Base-by-base conservation (phyloP, 2,329 filamentous ascomycete species). In the Myriosclerotinia duriaeana region DNA sequence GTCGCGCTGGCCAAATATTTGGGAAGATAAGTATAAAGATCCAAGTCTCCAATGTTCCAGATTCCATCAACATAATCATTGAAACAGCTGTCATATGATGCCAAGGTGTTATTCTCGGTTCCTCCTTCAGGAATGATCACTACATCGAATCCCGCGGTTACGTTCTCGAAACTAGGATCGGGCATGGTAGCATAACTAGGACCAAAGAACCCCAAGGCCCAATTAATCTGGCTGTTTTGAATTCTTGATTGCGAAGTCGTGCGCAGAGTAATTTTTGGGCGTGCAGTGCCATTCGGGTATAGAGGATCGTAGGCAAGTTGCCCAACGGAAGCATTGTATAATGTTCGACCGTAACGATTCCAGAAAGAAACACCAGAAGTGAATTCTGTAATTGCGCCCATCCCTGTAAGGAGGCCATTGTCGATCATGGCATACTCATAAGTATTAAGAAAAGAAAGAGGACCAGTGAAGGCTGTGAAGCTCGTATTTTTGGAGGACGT, bases 161-260 rank as follows among this genome's bases (percentile, higher is more conserved):
- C 79, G 69, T 78, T 77, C 15, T 71, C 72, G n/a, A 83, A 70
- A 5, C 71, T 76, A 4, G 78, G 77, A 56, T 80, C 74, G 4
- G 78, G 77, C 7, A 72, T 73, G 2, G 73, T 67, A 54, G 77
- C 73, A 71, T 79, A 82, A 34, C 78, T 81, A 11, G 80, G 79
- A 52, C 84, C 79, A 73, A 84, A 84, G 76, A 84, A 84, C 15
- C 82, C 82, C 3, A 84, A 75, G 1, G 80, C 78, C 82, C 82
- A 84, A 68, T 78, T 81, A 71, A 83, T 81, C 70, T 82, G 76
- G n/a, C 80, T 84, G 74, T 86, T 84, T 67, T 82, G 72, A 53
- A 86, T 86, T 38, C 84, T 79, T 14, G 78, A 80, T 73, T 86
- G 84, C 52, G 78, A 78, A 0, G 84, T 86, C 0, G 84, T 85